Evolutionary conservation across 768 basidiomycete genomes (phyloP), one percentile per base, ranked within the genome.

Genomic region (Mycena latifolia): DNA sequence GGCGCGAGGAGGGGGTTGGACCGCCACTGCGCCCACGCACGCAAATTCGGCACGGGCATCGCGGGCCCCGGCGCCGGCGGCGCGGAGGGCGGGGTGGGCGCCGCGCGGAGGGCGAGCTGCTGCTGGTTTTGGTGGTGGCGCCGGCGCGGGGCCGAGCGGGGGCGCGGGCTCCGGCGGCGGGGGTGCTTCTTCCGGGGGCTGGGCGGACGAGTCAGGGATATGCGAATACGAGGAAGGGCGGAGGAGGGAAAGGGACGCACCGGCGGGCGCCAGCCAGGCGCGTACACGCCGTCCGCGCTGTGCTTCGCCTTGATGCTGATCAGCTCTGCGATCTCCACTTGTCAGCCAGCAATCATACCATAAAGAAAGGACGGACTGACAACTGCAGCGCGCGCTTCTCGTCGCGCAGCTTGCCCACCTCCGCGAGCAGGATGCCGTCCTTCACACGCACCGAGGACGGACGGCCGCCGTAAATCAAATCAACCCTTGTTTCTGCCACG

Each of bases 11-110:
- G 60, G 10, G 33, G 66, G 60, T 66, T 67, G 88, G 87, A 87
- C 74, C 81, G 79, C 86, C 86, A 88, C 61, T 88, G 86, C 0
- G 86, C 83, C 86, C 86, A 88, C 0, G 86, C 81, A 11, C 86
- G 86, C 31, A 85, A 0, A 10, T 75, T 65, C 0, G 77, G 71
- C 2, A 71, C 55, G 0, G 79, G 75, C 0, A 75, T 72, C 0
- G 63, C 75, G 1, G 75, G 73, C 15, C 76, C 67, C 2, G 71
- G 47, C 0, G 79, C 74, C 0, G 76, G 7, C 74, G 0, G 63
- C 75, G 3, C 74, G 75, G 15, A 76, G 60, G 1, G 71, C 41
- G 0, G 77, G 73, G 1, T 63, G 60, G 0, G 61, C 53, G n/a
- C 27, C 50, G 37, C 35, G 75, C 70, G 52, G 73, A 55, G 70